These are phyloP conservation scores for Begonia fuchsioides DNA, from an alignment of 306 rosid genomes.

Conservation along the genomic window DNA sequence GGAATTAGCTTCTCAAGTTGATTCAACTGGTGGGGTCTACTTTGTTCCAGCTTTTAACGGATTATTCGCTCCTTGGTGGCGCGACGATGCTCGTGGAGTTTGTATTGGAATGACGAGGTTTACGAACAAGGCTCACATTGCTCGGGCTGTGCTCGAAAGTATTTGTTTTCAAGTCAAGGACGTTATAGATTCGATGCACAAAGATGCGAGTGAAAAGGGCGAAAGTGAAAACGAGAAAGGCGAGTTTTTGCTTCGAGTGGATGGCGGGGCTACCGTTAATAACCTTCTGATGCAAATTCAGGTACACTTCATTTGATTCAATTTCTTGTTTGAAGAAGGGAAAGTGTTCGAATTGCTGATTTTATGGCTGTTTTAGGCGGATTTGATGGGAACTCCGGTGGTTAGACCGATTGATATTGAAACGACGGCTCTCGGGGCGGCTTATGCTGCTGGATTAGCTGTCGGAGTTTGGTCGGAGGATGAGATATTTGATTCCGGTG, in stretches of 20 bases:
- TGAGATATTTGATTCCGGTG: slow-evolving; percentile 27
- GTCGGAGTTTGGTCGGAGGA: slow-evolving; percentile 68
- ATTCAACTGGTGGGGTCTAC: slow-evolving; percentile 59
- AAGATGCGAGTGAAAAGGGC: slow-evolving; percentile 34
- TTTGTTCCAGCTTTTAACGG: slow-evolving; percentile 94
- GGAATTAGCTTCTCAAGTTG: slow-evolving; percentile 48
- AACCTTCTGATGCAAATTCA: slow-evolving; percentile 81
- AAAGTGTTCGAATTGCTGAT: no score
- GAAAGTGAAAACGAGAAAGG: slow-evolving; percentile 19
- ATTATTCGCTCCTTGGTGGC: slow-evolving; percentile 94
- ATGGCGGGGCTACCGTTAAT: slow-evolving; percentile 84
- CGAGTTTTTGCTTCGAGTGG: slow-evolving; percentile 57
- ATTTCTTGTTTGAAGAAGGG: no score
- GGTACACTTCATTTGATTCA: slow-evolving; percentile 23
- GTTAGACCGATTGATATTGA: slow-evolving; percentile 75
- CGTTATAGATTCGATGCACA: slow-evolving; percentile 75
- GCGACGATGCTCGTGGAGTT: slow-evolving; percentile 94
- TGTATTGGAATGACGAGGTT: slow-evolving; percentile 66
- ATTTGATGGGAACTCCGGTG: slow-evolving; percentile 55
- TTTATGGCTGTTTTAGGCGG: slow-evolving; percentile 34
- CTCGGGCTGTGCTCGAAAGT: slow-evolving; percentile 88
- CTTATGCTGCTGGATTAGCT: slow-evolving; percentile 92
- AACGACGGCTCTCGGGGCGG: slow-evolving; percentile 95
- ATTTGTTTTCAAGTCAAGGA: slow-evolving; percentile 83
- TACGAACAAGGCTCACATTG: slow-evolving; percentile 73